Evolutionary conservation across 2,329 filamentous ascomycete species (phyloP), one percentile per base, ranked within the genome.

Genomic region (Alternaria incomplexa): DNA sequence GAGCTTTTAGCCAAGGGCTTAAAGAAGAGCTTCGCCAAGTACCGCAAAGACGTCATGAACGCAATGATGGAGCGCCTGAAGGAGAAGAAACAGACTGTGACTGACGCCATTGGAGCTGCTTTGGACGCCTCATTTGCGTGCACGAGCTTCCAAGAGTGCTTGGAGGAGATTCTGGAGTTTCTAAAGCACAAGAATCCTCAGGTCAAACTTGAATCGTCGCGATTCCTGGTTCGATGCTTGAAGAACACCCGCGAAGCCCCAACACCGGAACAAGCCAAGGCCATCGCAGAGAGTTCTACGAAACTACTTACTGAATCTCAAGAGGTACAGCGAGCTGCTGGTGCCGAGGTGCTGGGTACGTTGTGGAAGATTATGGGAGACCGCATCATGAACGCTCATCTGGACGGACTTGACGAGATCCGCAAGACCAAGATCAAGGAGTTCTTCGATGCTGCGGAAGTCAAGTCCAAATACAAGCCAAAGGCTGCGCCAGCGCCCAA

Each of bases 331-430:
- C 89, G 96, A 81, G 91, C 95, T 52, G 93, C 93, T 28, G 96
- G 94, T 78, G 94, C 94, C 13, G 96, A 99, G 79, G 90, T 96
- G 32, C 84, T 99, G 4, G 96, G 96, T 67, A 97, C 94, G 0
- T 81, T 99, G 53, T 98, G 97, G 96, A 99, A 98, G 83, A 98
- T 99, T 58, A 92, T 98, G 83, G 95, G 96, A 45, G 96, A 99
- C 80, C 89, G 96, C 61, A 92, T 92, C 56, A 99, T 99, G 96
- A 93, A 91, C 46, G 91, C 93, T 9, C 92, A 97, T 77, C 83
- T 99, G 15, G 95, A 95, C 67, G 93, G 93, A 4, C 85, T 99
- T 3, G 96, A 99, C 76, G 96, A 99, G 23, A 98, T 98, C 69
- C 89, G 94, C 64, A 98, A 97, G 83, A 91, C 86, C 65, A 99